phyloP scores from a whole-genome alignment of 169 alveolate species.

The Eimeria sp. region DNA sequence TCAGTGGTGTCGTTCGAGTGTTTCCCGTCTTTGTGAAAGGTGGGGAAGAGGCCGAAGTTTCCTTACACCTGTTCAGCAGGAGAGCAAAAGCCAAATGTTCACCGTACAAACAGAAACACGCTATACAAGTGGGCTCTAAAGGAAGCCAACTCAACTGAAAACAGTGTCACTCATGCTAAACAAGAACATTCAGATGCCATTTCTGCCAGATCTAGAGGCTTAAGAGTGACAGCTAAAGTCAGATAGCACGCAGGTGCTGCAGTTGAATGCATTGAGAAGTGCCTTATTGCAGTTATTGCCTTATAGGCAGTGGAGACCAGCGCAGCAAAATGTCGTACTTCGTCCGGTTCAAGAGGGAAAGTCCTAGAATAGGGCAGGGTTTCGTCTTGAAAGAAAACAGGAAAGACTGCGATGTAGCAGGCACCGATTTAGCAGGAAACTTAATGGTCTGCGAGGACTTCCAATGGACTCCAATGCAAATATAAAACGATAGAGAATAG shows the following conservation, averaged over 20 bases:
- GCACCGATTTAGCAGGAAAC: not conserved
- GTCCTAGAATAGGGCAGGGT: not conserved
- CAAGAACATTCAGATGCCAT: no score
- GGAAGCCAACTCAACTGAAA: no score
- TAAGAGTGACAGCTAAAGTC: no score
- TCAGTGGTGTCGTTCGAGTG: not conserved
- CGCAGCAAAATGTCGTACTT: not conserved
- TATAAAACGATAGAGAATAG: not conserved
- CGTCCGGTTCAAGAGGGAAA: not conserved
- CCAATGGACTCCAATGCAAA: not conserved
- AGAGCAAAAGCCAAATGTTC: not conserved
- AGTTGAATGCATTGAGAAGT: no score
- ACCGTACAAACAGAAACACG: not conserved
- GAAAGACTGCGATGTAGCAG: not conserved
- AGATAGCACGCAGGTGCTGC: no score
- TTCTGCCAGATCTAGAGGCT: no score
- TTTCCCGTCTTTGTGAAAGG: not conserved
- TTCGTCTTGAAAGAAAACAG: not conserved
- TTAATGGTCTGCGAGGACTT: not conserved
- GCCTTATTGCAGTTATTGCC: no score
- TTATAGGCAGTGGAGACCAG: no score
- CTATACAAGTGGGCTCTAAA: no score
- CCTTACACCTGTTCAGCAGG: not conserved
- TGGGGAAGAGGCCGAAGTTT: not conserved
- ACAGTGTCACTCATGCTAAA: no score